Evolutionary conservation across 2,329 filamentous ascomycete genomes (phyloP), one percentile per base, ranked within the genome.

Genomic region (Fusarium duplospermum): DNA sequence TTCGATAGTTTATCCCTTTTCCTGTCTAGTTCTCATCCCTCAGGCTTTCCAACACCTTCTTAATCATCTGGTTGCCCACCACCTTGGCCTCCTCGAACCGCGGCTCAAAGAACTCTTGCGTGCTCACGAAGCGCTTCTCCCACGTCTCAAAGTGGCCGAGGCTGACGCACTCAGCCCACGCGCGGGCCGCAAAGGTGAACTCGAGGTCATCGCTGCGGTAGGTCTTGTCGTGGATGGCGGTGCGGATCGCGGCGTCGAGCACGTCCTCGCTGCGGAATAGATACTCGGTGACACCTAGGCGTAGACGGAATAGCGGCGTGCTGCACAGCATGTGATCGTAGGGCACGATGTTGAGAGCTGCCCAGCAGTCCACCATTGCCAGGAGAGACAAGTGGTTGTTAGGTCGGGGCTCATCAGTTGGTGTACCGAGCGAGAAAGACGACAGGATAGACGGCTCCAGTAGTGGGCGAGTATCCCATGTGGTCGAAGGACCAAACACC

Each of bases 301-400:
- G 98, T 74, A 99, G 90, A 60, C 96, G 93, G 87, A 99, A 99
- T 56, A 98, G 90, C 85, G 96, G 96, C 42, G 96, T 99, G 63
- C 95, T 98, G 86, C 96, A 99, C 76, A 99, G 97, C 95, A 99
- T 99, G 86, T 99, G 97, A 83, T 99, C 96, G 83, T 99, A 99
- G 1, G 96, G 96, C 57, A 97, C 93, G 78, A 98, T 99, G 36
- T 92, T 93, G 54, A 98, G 89, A 76, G 94, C 94, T 81, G 94
- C 96, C 96, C 96, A 99, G 84, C 96, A 98, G 85, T 99, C 96
- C 50, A 98, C 97, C 90, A 99, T 99, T 56, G 95, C 96, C 52
- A 99, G 88, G 66, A 99, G 87, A 81, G 92, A 95, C 33, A 99
- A 89, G 83, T 99, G 97, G 81, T 96, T 99, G 84, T 99, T 99